Percentiles rank a stretch among this genome's conserved stretches.
Evolutionary conservation across 2,329 filamentous ascomycete species (phyloP).

Genomic region (Ophiostoma himal-ulmi): DNA sequence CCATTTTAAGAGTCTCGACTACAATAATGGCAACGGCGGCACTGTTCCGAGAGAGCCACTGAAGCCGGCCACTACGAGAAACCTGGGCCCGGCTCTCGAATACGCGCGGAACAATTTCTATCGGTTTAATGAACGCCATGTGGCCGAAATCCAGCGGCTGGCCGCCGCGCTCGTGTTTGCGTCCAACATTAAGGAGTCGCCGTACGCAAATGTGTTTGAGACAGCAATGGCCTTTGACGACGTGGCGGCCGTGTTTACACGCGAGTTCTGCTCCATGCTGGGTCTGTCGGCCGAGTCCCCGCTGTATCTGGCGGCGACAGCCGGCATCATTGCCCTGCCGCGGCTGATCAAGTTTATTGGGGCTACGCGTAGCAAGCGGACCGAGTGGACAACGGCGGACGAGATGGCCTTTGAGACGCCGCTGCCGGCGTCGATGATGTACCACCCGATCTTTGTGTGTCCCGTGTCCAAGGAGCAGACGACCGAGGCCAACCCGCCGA

Average conservation of each 20-base stretch:
- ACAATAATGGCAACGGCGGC: neutral
- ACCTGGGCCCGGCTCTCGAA: constrained; percentile 49
- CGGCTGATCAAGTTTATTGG: constrained; percentile 80
- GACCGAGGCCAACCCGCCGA: constrained; percentile 85
- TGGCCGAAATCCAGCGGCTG: constrained; percentile 73
- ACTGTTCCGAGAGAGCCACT: neutral
- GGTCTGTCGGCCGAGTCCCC: constrained; percentile 87
- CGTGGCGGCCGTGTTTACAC: constrained; percentile 78
- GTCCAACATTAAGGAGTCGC: constrained; percentile 66
- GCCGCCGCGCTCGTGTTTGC: constrained; percentile 74
- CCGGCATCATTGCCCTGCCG: constrained; percentile 85
- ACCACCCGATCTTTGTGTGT: constrained; percentile 96
- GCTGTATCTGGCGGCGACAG: constrained; percentile 86
- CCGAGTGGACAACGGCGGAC: constrained; percentile 88
- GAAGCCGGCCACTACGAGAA: constrained; percentile 32
- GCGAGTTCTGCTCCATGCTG: constrained; percentile 89
- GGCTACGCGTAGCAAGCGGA: constrained; percentile 82
- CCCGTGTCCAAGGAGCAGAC: constrained; percentile 95
- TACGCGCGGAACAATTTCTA: constrained; percentile 73
- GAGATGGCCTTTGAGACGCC: constrained; percentile 74
- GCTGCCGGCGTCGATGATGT: constrained; percentile 57
- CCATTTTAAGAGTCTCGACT: neutral
- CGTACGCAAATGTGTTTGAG: constrained; percentile 73
- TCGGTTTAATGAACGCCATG: constrained; percentile 67
- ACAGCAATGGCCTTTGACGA: constrained; percentile 65